Evolutionary conservation across 352 stramenopile genomes (phyloP), one percentile per base, ranked within the genome.

Genomic region (Achlya hypogyna): DNA sequence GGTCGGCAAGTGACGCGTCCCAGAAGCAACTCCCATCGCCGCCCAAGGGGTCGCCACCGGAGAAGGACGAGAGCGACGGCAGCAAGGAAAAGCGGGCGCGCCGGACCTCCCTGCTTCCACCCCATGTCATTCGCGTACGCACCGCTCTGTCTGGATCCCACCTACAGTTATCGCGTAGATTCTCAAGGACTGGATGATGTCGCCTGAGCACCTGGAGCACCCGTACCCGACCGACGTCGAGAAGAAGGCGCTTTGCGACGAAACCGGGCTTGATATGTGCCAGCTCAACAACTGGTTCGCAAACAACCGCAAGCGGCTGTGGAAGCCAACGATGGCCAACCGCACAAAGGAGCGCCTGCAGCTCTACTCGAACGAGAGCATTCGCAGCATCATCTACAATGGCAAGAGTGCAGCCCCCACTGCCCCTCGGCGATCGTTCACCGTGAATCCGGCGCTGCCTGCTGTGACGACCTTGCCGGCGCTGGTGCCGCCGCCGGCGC

Each of bases 221-320:
- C 79, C 80, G 5, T 79, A 85, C 56, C 82, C 81, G 5, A 77
- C 75, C 4, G 85, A 92, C 42, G 60, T 71, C 0, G 85, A 92
- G 71, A 87, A 86, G 68, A 67, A 88, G 34, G 80, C 91, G 68
- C 81, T 94, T 10, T 84, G 80, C 34, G 74, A 77, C 32, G 82
- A 91, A 28, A 91, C 83, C 0, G 82, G 85, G 1, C 65, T 94
- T 9, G 83, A 92, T 53, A 76, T 91, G 18, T 78, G 81, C 54
- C 85, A 94, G 73, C 82, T 92, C 29, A 85, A 94, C 63, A 75
- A 81, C n/a, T 94, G 83, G 85, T 84, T 94, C 58, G 84, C 84
- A 63, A 91, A 75, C 72, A 82, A 88, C 64, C 78, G 83, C 38
- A 82, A 89, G 29, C 85, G 84, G 20, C 34, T 67, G 8, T 67